Evolutionary conservation across 164 flowering plant genomes (phyloP).

Genomic region (Vitis labrusca): DNA sequence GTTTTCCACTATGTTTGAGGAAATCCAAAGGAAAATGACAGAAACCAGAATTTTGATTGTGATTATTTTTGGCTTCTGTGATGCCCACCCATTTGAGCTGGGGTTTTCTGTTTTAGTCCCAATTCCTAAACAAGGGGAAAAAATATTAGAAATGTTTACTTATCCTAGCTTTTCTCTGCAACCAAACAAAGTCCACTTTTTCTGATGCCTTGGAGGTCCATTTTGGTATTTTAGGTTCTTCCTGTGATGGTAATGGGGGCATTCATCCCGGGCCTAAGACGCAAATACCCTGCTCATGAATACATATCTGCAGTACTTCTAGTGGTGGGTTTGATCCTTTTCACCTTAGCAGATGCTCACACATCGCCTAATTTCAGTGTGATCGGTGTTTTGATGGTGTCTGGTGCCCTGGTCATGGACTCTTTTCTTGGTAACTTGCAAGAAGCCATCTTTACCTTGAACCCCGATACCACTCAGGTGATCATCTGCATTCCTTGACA

Average conservation of each 20-base stretch:
- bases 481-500: neutral
- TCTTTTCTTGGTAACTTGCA: slow-evolving; percentile 84
- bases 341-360: slow-evolving; percentile 43
- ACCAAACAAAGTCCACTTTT: too few species aligned
- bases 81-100: too few species aligned
- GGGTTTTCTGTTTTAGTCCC: too few species aligned
- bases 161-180: too few species aligned
- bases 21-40: too few species aligned
- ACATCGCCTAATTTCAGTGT: slow-evolving; percentile 38
- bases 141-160: too few species aligned
- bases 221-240: slow-evolving; percentile 26
- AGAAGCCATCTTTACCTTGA: slow-evolving; percentile 87
- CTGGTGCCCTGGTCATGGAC: slow-evolving; percentile 72
- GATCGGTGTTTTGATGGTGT: slow-evolving; percentile 36
- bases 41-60: too few species aligned
- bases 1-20: too few species aligned
- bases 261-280: slow-evolving; percentile 36
- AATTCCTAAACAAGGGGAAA: too few species aligned
- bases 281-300: slow-evolving; percentile 41
- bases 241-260: slow-evolving; percentile 48
- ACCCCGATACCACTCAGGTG: slow-evolving; percentile 92
- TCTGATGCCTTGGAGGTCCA: neutral
- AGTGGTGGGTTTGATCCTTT: slow-evolving; percentile 37
- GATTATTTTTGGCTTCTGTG: too few species aligned
- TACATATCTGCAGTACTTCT: slow-evolving; percentile 36